Evolutionary conservation across 805 yeast genomes (phyloP), one percentile per base, ranked within the genome.

Genomic region (Ogataea paradorogensis): DNA sequence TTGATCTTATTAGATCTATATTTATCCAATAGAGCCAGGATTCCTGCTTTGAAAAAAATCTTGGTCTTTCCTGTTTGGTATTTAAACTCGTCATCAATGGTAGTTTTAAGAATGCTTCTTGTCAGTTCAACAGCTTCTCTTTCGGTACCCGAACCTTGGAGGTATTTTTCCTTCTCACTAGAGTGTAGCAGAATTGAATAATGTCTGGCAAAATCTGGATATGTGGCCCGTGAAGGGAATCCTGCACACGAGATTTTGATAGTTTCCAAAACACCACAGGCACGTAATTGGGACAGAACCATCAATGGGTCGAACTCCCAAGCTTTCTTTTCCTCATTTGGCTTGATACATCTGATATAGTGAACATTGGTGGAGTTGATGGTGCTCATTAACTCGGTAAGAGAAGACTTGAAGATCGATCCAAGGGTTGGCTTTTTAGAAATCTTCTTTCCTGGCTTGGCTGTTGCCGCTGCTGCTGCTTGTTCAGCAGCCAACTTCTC

Each of bases 181-280:
- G 96, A 83, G 28, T 80, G 76, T 28, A 89, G 79, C 43, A 91
- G 71, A 57, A 90, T 80, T 57, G 88, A 91, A 61, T 89, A 91
- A 56, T 96, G 78, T 47, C 81, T 76, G 14, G 89, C 95, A 69
- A 91, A 91, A 59, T 93, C 98, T 37, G 82, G 89, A 59, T 88
- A 93, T 2, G 95, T 79, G 89, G 96, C 88, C 59, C 97, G 75
- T 0, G 96, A 84, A 13, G 99, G 99, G 74, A 90, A 91, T 28
- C 99, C 99, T 35, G 96, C 97, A 67, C 97, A 90, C 1, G 97
- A 90, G 33, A 91, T 91, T 56, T 96, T 73, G 58, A 91, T 91
- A 2, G 99, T 93, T 62, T 93, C 99, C 52, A 91, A 71, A 33
- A 91, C 98, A 83, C 99, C 99, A 72, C 99, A 91, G 5, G 99